Evolutionary conservation across 345 rosid species (phyloP).

Genomic region (Linum trigynum): DNA sequence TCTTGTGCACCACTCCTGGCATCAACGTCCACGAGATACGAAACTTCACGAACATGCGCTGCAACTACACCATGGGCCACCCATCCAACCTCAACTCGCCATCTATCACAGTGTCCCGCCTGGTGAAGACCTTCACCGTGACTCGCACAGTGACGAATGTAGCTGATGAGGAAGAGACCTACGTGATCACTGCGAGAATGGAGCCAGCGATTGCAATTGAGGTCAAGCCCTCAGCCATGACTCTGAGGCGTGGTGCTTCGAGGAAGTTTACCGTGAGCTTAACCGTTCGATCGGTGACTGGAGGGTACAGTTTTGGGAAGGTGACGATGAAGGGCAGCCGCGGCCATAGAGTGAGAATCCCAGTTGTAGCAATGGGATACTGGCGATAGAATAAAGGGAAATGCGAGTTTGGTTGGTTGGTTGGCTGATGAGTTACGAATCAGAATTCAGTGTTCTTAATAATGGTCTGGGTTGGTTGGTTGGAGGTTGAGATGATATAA

Average conservation of each 20-base stretch:
- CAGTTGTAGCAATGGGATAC: constrained; percentile 78
- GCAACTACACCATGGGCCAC: constrained; percentile 67
- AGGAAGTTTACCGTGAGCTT: constrained; percentile 57
- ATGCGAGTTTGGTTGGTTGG: constrained; percentile 5
- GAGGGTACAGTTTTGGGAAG: constrained; percentile 77
- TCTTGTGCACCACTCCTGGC: constrained; percentile 94
- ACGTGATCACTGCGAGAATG: constrained; percentile 67
- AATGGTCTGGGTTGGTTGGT: neutral
- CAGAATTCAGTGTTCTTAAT: neutral
- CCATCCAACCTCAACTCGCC: constrained; percentile 88
- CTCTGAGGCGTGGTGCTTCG: constrained; percentile 57
- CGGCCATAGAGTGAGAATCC: constrained; percentile 81
- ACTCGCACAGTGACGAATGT: constrained; percentile 78
- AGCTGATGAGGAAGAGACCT: constrained; percentile 70
- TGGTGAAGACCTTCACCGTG: constrained; percentile 52
- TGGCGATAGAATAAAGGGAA: constrained; percentile 29
- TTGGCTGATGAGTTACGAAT: neutral
- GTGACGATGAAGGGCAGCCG: constrained; percentile 82
- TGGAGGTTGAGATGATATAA: too few relatives aligned
- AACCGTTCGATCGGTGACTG: constrained; percentile 51
- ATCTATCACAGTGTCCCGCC: constrained; percentile 75
- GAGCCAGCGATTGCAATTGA: constrained; percentile 76
- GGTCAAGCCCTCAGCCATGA: constrained; percentile 79
- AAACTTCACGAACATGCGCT: constrained; percentile 63
- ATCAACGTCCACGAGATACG: constrained; percentile 61